Evolutionary conservation across 176 grass and related monocot genomes (phyloP), one percentile per base, ranked within the genome.

Genomic region (Puccinellia tenuiflora): DNA sequence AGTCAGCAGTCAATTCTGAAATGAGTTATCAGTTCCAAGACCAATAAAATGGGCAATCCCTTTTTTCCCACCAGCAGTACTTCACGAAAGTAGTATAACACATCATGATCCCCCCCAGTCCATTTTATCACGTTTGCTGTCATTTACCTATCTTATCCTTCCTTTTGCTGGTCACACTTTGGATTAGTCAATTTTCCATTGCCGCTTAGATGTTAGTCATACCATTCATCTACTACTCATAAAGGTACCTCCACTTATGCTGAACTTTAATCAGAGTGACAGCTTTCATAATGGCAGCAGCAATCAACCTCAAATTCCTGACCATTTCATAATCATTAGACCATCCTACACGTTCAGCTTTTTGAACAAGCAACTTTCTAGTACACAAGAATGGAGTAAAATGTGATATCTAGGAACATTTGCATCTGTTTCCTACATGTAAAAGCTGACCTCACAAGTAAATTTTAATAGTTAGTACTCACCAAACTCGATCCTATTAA

Each of bases 301-400:
- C 75, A 59, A 80, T 75, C 75, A 47, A 67, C 12, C 80, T 60
- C 42, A 68, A 57, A 86, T 74, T 9, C 18, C 68, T 87, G 59
- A 75, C 59, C 33, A 83, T 87, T 90, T 79, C 59, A 56, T 87
- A 90, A 90, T 87, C 74, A 90, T 87, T 80, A 75, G 80, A 79
- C 88, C 79, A 57, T 68, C 75, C 47, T 68, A 60, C 31, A 83
- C 22, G 31, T 84, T 42, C 24, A 87, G 74, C 84, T 75, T 90
- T 87, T 75, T 80, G 31, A 80, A 56, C 52, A 73, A 87, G 67
- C 50, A 79, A 53, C 79, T 60, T 79, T 90, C 55, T 50, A 50
- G 46, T 73, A 65, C 63, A 37, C 9, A 85, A 33, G 30, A 53
- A 76, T 34, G 34, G 15, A 46, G 40, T 64, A 48, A 73, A 74